These are phyloP conservation scores for Hansenula sp. DNA, from an alignment of 1,139 yeast species.

Conservation along the genomic window DNA sequence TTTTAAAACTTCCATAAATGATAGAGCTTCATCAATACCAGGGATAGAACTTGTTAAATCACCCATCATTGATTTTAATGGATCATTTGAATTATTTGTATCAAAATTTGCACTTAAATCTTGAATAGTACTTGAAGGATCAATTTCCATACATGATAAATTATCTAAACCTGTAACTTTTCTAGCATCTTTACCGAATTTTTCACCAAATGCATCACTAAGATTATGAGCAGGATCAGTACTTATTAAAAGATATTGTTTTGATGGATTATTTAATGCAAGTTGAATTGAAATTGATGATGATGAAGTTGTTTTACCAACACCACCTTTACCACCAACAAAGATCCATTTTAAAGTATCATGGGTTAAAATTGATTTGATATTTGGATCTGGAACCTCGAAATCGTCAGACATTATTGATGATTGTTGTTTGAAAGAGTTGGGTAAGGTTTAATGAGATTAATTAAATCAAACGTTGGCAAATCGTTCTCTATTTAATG, in stretches of 20 bases:
- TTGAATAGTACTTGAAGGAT: conserved; percentile 90
- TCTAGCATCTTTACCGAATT: conserved; percentile 95
- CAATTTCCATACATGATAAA: conserved; percentile 96
- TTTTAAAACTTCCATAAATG: conserved; percentile 95
- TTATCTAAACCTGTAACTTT: conserved; percentile 84
- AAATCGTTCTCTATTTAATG: no score
- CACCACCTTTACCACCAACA: conserved; percentile 99
- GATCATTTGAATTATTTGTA: conserved; percentile 46
- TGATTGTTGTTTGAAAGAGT: no score
- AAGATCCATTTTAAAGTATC: conserved; percentile 89
- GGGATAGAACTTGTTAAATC: conserved; percentile 95
- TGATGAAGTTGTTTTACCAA: conserved; percentile 96
- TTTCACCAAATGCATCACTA: conserved; percentile 97
- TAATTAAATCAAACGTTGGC: no score
- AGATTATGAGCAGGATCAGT: conserved; percentile 98
- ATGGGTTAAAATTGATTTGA: conserved; percentile 59
- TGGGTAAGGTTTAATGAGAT: no score
- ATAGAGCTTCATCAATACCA: conserved; percentile 95
- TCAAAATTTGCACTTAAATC: conserved; percentile 69
- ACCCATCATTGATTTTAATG: conserved; percentile 69
- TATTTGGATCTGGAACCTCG: conserved; percentile 53
- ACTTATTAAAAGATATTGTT: conserved; percentile 82
- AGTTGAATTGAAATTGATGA: conserved; percentile 92
- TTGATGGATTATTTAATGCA: conserved; percentile 74
- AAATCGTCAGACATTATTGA: conserved; percentile 20